These are phyloP conservation scores for Aspergillus neoniger DNA, from an alignment of 2,329 filamentous ascomycete genomes.

Conservation along the genomic window DNA sequence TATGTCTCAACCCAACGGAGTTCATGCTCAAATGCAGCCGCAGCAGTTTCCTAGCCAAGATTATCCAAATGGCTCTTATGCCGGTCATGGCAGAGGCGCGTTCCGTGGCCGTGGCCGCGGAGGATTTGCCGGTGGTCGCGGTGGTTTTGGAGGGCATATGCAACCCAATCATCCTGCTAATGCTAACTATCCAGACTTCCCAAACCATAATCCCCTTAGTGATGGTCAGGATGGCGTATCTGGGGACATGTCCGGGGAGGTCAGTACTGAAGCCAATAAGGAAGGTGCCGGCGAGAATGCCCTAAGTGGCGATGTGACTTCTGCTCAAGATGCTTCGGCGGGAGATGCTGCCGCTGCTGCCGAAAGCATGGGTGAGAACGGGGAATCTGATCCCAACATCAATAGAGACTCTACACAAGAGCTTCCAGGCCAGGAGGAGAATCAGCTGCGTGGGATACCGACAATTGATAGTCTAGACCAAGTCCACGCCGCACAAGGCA, in stretches of 20 bases:
- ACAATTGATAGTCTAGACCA: conserved; percentile 36
- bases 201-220: conserved; percentile 35
- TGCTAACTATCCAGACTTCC: conserved; percentile 37
- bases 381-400: conserved; percentile 16
- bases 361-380: conserved; percentile 12
- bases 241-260: conserved; percentile 14
- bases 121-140: conserved; percentile 51
- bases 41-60: conserved; percentile 63
- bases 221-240: conserved; percentile 22
- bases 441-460: conserved; percentile 32
- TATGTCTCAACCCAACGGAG: conserved; percentile 77
- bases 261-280: conserved; percentile 23
- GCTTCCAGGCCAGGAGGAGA: conserved; percentile 20
- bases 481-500: conserved; percentile 24
- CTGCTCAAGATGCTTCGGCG: conserved; percentile 29
- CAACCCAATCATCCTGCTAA: conserved; percentile 37
- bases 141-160: conserved; percentile 39
- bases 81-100: conserved; percentile 65
- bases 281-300: conserved; percentile 38
- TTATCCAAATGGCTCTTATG: conserved; percentile 76
- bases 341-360: conserved; percentile 15
- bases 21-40: conserved; percentile 66
- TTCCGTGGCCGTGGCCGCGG: conserved; percentile 64
- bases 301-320: conserved; percentile 36
- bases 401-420: conserved; percentile 16